These are phyloP conservation scores for Xylariaceae sp. DNA, from an alignment of 2,329 filamentous ascomycete genomes.

Conservation along the genomic window DNA sequence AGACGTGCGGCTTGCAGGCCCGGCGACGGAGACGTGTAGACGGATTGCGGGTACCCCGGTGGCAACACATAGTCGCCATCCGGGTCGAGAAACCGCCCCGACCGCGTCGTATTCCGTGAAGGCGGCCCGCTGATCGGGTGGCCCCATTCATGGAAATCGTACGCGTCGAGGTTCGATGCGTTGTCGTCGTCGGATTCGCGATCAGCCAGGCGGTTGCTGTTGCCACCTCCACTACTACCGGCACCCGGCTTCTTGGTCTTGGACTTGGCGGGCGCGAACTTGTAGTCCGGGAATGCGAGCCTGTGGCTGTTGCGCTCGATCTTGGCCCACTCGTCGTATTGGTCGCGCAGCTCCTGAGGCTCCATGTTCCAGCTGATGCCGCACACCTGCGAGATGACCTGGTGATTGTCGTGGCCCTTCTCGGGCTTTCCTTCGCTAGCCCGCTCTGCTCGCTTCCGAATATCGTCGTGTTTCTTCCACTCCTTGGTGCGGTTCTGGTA, in stretches of 20 bases:
- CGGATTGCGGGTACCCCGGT: conserved; percentile 24
- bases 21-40: conserved; percentile 25
- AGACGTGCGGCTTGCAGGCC: conserved; percentile 20
- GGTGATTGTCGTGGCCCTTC: conserved; percentile 75
- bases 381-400: conserved; percentile 86
- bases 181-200: conserved; percentile 44
- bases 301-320: conserved; percentile 85
- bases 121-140: conserved; percentile 32
- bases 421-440: conserved; percentile 24
- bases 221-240: conserved; percentile 31
- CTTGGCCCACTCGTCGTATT: conserved; percentile 79
- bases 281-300: conserved; percentile 86
- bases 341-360: conserved; percentile 70
- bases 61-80: conserved; percentile 40
- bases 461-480: conserved; percentile 66
- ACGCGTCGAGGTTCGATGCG: conserved; percentile 54
- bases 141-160: conserved; percentile 37
- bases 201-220: conserved; percentile 32
- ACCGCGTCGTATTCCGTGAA: conserved; percentile 40
- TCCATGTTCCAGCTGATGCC: conserved; percentile 88
- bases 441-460: conserved; percentile 23
- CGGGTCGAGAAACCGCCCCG: conserved; percentile 41
- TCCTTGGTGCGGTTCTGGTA: conserved; percentile 86
- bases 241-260: conserved; percentile 43
- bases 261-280: conserved; percentile 85